Evolutionary conservation across 192 early-diverging fungal species (phyloP).

Genomic region (Helicostylum pulchrum): DNA sequence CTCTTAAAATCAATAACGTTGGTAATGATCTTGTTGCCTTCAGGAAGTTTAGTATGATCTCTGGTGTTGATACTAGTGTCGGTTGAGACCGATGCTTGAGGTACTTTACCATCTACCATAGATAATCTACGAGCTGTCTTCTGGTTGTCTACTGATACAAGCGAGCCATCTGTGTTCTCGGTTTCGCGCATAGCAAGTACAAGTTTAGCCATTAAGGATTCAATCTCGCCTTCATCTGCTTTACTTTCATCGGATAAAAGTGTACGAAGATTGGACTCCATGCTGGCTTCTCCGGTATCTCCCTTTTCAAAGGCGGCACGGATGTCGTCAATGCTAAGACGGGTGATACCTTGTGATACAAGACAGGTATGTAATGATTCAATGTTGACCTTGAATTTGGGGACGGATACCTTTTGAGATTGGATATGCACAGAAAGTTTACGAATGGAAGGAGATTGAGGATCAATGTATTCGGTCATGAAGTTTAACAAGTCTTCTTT

Average conservation of each 20-base stretch:
- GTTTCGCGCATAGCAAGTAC: conserved; percentile 25
- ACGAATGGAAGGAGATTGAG: conserved; percentile 44
- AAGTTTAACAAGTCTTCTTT: conserved; percentile 56
- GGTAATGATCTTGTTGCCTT: conserved; percentile 41
- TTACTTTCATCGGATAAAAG: conserved; percentile 34
- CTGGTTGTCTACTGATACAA: conserved; percentile 32
- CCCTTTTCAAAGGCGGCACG: conserved; percentile 29
- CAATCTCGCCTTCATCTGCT: conserved; percentile 29
- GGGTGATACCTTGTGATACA: conserved; percentile 26
- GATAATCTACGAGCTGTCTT: conserved; percentile 24
- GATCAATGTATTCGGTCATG: conserved; percentile 54
- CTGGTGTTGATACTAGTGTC: neutral
- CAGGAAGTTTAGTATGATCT: conserved; percentile 35
- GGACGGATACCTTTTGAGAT: conserved; percentile 42
- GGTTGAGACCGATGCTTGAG: neutral
- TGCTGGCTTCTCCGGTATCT: conserved; percentile 20
- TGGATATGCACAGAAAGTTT: conserved; percentile 70
- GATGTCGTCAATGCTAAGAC: conserved; percentile 27
- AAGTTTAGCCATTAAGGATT: conserved; percentile 31
- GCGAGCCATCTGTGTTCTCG: conserved; percentile 16
- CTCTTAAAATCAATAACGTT: conserved; percentile 52
- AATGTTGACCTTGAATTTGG: conserved; percentile 35
- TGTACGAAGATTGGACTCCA: conserved; percentile 26
- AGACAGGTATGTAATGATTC: conserved; percentile 38
- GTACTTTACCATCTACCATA: neutral